These are phyloP conservation scores for Elaeis oleifera DNA, from an alignment of 202 grass and related monocot genomes.

Conservation along the genomic window DNA sequence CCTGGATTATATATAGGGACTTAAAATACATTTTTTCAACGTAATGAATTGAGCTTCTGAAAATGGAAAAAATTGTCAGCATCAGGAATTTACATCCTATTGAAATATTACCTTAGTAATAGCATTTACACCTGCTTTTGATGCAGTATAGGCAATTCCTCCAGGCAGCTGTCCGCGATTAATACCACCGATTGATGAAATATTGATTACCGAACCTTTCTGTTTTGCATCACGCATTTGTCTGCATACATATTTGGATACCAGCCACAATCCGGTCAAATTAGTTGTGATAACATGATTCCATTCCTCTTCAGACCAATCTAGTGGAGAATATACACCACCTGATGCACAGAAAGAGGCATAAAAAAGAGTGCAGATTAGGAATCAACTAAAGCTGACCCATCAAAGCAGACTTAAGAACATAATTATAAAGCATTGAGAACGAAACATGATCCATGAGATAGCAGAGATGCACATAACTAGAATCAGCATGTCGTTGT, in stretches of 20 bases:
- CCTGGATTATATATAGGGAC: no score
- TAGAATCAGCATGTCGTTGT: no score
- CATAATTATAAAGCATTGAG: no score
- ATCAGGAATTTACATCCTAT: no score
- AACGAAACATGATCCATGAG: no score
- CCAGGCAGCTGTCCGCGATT: conserved; percentile 61
- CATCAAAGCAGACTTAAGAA: not conserved
- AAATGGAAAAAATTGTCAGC: no score
- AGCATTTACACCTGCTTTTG: conserved; percentile 62
- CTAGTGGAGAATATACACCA: conserved; percentile 51
- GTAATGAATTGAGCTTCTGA: no score
- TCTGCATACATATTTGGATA: conserved; percentile 65
- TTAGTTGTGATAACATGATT: conserved; percentile 63
- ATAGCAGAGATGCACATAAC: no score
- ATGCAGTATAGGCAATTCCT: conserved; percentile 47
- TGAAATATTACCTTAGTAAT: conserved; percentile 40
- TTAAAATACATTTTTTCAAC: no score
- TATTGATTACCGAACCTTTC: conserved; percentile 68
- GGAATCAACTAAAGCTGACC: not conserved
- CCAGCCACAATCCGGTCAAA: conserved; percentile 66
- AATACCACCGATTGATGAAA: conserved; percentile 62
- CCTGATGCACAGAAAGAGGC: conserved; percentile 21
- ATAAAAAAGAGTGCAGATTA: not conserved
- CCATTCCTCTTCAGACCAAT: conserved; percentile 84
- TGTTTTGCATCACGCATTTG: conserved; percentile 55